Base-by-base conservation (phyloP, 768 basidiomycete species). In the Lactarius hatsudake region DNA sequence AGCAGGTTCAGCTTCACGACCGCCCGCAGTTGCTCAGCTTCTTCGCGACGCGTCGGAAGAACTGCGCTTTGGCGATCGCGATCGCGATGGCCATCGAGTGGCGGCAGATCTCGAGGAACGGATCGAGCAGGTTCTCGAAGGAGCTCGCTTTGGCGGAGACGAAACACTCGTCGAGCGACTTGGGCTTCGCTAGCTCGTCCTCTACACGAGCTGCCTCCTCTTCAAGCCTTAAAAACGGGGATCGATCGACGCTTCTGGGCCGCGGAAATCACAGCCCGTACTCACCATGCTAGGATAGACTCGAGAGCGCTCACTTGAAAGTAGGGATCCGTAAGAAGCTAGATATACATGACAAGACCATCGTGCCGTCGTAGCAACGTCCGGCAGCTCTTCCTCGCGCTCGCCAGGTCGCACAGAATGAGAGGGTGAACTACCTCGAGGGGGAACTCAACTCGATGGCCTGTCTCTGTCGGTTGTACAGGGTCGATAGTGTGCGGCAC, bases 291-390 rank as follows among this genome's bases (percentile, higher is more conserved):
- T 10, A 94, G 76, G 34, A 98, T 86, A 8, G 95, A 87, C 74
- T 99, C 96, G 65, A 98, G 77, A 12, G 95, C n/a, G n/a, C n/a
- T n/a, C n/a, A n/a, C n/a, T n/a, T n/a, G 92, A 82, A 94, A 95
- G 77, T 94, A 95, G 1, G 91, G 90, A 69, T 96, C 93, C 43
- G 86, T 86, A 59, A 95, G 77, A 26, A 95, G 81, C 69, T 83
- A 84, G 66, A 93, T 75, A 73, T 94, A 96, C 82, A 95, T n/a
- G n/a, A n/a, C n/a, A n/a, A n/a, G n/a, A n/a, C n/a, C n/a, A n/a
- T n/a, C n/a, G n/a, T n/a, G n/a, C n/a, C n/a, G n/a, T n/a, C n/a
- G n/a, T 81, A 34, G 76, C 75, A 96, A 73, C 53, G 87, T 89
- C 53, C 97, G 84, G 73, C 93, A 95, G 64, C 88, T 92, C 81